phyloP scores from a whole-genome alignment of 106 monocot genomes.

The Gastrodia elata region DNA sequence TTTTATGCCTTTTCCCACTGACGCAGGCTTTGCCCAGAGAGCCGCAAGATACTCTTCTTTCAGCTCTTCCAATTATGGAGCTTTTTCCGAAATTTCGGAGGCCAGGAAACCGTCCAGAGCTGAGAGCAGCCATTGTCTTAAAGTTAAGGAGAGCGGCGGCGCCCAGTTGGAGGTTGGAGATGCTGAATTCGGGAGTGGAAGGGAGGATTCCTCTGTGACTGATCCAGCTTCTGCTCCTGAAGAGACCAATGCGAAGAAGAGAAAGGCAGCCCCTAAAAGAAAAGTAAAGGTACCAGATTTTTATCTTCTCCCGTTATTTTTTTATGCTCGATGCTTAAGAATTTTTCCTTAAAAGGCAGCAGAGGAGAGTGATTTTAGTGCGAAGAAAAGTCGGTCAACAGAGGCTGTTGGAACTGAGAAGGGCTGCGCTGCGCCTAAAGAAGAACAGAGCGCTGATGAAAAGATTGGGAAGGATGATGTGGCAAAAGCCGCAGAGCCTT shows the following conservation, averaged over 20 bases:
- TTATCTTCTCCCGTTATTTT: not conserved
- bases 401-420: slow-evolving; percentile 16
- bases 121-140: slow-evolving; percentile 46
- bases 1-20: slow-evolving; percentile 21
- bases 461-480: slow-evolving; percentile 30
- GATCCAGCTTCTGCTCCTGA: slow-evolving; percentile 20
- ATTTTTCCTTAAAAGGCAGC: slow-evolving; percentile 11
- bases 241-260: slow-evolving; percentile 36
- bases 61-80: slow-evolving; percentile 14
- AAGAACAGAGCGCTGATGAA: slow-evolving; percentile 15
- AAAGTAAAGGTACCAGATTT: slow-evolving; percentile 27
- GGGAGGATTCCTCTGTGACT: slow-evolving; percentile 41
- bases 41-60: slow-evolving; percentile 64
- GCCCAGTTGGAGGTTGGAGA: slow-evolving; percentile 10
- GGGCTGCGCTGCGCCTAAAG: slow-evolving; percentile 14
- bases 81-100: slow-evolving; percentile 12
- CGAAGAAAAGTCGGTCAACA: slow-evolving; percentile 23
- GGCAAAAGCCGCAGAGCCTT: slow-evolving; percentile 29
- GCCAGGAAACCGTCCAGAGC: slow-evolving; percentile 36
- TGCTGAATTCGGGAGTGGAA: slow-evolving; percentile 14
- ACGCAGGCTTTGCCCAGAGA: slow-evolving; percentile 44
- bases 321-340: not conserved
- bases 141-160: slow-evolving; percentile 3
- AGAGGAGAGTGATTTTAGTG: slow-evolving; percentile 16
- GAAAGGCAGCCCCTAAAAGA: slow-evolving; percentile 34